Evolutionary conservation across 2,329 filamentous ascomycete species (phyloP).

Genomic region (Orbilia ellipsospora): DNA sequence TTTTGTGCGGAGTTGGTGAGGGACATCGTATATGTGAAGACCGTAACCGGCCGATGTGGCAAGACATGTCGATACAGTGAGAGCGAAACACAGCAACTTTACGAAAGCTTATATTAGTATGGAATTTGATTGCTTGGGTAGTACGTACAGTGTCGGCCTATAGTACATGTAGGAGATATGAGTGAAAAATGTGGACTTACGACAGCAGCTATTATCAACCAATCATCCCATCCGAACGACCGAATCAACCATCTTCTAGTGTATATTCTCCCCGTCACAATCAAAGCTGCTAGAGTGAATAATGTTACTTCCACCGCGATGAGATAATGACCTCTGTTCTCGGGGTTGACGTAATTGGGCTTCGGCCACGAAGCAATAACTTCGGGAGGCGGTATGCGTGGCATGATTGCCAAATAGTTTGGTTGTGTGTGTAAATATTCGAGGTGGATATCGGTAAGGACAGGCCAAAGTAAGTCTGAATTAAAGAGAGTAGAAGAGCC

Average conservation of each 20-base stretch:
- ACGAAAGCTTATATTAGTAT: background rate
- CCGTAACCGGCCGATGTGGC: slow-evolving; percentile 53
- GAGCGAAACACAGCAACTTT: slow-evolving; percentile 49
- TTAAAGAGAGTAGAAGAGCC: slow-evolving; percentile 26
- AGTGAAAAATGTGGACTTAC: slow-evolving; percentile 25
- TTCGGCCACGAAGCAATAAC: slow-evolving; percentile 65
- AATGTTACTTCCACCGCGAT: slow-evolving; percentile 64
- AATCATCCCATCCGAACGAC: slow-evolving; percentile 51
- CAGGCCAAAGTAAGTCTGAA: background rate
- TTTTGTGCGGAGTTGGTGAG: slow-evolving; percentile 44
- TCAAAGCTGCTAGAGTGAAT: slow-evolving; percentile 62
- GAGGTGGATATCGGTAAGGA: background rate
- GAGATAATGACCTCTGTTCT: slow-evolving; percentile 64
- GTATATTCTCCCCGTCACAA: slow-evolving; percentile 65
- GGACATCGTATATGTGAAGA: slow-evolving; percentile 52
- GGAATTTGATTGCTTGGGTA: background rate
- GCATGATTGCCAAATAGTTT: slow-evolving; percentile 19
- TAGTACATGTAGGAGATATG: background rate
- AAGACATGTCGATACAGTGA: slow-evolving; percentile 53
- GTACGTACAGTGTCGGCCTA: background rate
- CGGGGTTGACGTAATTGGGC: slow-evolving; percentile 66
- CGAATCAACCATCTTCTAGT: slow-evolving; percentile 48
- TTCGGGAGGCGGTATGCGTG: slow-evolving; percentile 61
- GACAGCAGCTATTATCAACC: slow-evolving; percentile 49
- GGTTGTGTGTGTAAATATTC: background rate